phyloP scores from a whole-genome alignment of 2,329 filamentous ascomycete species.

The Triangularia verruculosa region DNA sequence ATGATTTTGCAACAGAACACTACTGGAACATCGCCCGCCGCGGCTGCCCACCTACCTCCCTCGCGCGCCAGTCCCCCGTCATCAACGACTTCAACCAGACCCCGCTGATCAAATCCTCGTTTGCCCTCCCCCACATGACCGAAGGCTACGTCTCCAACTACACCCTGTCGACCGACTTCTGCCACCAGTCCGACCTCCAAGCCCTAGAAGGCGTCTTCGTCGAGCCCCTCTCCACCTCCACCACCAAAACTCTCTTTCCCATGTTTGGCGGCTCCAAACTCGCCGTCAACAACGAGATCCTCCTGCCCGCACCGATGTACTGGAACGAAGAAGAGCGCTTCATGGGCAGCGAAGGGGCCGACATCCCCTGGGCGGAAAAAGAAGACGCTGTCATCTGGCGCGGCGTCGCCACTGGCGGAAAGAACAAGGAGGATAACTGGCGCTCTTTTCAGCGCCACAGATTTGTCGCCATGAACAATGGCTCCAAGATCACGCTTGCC shows the following conservation, averaged over 20 bases:
- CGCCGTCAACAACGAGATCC: slow-evolving; percentile 66
- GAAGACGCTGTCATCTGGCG: slow-evolving; percentile 57
- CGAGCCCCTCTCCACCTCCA: slow-evolving; percentile 53
- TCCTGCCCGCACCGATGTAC: slow-evolving; percentile 68
- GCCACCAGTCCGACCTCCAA: slow-evolving; percentile 63
- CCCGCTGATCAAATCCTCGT: slow-evolving; percentile 45
- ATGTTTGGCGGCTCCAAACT: slow-evolving; percentile 69
- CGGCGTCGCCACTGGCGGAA: slow-evolving; percentile 64
- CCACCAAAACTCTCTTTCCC: slow-evolving; percentile 58
- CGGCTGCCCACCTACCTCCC: slow-evolving; percentile 61
- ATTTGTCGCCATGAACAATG: slow-evolving; percentile 71
- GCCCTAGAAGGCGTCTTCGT: slow-evolving; percentile 64
- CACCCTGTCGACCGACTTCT: slow-evolving; percentile 59
- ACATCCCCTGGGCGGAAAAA: slow-evolving; percentile 59
- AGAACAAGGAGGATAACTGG: slow-evolving; percentile 62
- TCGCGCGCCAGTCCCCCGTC: slow-evolving; percentile 49
- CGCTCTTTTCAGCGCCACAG: slow-evolving; percentile 71
- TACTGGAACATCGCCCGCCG: slow-evolving; percentile 58
- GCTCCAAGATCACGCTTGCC: slow-evolving; percentile 51
- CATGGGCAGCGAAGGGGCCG: slow-evolving; percentile 52
- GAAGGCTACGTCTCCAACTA: slow-evolving; percentile 62
- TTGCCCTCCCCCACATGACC: slow-evolving; percentile 48
- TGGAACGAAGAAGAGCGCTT: slow-evolving; percentile 63
- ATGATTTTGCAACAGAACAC: slow-evolving; percentile 21
- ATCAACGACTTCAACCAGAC: slow-evolving; percentile 44